Base-by-base conservation (phyloP, 176 grass and related monocot genomes). In the Puccinellia tenuiflora region DNA sequence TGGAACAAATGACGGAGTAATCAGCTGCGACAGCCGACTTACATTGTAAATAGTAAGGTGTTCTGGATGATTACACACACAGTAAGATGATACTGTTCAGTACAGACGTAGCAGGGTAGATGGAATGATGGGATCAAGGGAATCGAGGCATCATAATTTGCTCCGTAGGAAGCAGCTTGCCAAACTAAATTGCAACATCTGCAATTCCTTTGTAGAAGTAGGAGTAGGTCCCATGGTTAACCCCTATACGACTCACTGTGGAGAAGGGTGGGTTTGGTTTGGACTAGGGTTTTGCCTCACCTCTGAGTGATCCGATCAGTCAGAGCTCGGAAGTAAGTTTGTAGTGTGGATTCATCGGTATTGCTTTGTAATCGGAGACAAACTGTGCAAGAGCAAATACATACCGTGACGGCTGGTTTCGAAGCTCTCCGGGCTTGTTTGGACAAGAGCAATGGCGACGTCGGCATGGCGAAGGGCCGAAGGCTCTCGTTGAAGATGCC, bases 1-100 rank as follows among this genome's bases (percentile, higher is more conserved):
- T 85, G 11, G 87, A 92, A 20, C 84, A 78, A 59, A 30, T 48
- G 60, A 33, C 0, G 28, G 17, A 73, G 31, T 55, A 75, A 40
- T 65, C 40, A 70, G 33, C 50, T 60, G 42, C 73, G 10, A 43
- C 25, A 16, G 1, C 70, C 8, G 25, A 31, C 24, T 28, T 33
- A 21, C 54, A 68, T 28, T 71, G 52, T 67, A 48, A 42, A 37
- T 68, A 79, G 80, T 3, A 13, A 68, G 34, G 31, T 21, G 3
- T 56, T 56, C 21, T 9, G n/a, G 4, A 57, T 57, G 24, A 22
- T 57, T 14, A 70, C 14, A 83, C 13, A 67, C 42, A 67, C 24
- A 2, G 37, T 20, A 78, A 45, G 20, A 50, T 7, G 39, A 31
- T 48, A 78, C 6, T 73, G 51, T 62, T 73, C 8, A 29, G 38